phyloP scores from a whole-genome alignment of 208 protist species.

The Phytomonas serpens region DNA sequence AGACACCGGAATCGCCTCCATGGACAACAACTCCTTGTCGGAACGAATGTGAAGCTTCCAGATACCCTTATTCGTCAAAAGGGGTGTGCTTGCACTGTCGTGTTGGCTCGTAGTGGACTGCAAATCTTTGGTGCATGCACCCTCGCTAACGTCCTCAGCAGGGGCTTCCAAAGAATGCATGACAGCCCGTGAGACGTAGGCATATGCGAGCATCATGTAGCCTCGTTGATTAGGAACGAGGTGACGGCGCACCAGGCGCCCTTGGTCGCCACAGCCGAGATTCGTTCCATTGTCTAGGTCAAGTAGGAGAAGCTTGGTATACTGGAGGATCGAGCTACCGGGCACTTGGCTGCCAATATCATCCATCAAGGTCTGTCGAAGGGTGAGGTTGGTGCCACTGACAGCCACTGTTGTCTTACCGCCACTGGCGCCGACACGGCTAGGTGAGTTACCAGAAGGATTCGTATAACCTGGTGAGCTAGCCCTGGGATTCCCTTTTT shows the following conservation, averaged over 20 bases:
- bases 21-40: conserved; percentile 36
- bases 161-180: not conserved
- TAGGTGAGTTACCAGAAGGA: not conserved
- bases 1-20: conserved; percentile 35
- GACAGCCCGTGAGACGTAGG: not conserved
- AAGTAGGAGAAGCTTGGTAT: conserved; percentile 42
- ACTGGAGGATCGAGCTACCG: conserved; percentile 32
- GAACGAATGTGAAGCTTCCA: conserved; percentile 33
- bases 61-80: not conserved
- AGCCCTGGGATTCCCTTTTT: not conserved
- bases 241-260: conserved; percentile 35
- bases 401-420: not conserved
- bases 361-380: not conserved
- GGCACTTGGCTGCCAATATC: not conserved
- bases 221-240: conserved; percentile 68
- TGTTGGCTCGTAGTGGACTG: not conserved
- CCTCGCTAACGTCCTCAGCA: not conserved
- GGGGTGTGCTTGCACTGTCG: not conserved
- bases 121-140: not conserved
- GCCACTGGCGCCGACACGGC: not conserved
- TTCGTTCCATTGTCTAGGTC: conserved; percentile 45
- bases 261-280: conserved; percentile 8
- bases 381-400: not conserved
- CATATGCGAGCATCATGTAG: conserved; percentile 73
- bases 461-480: not conserved